Evolutionary conservation across 495 filamentous ascomycete species (phyloP), one percentile per base, ranked within the genome.

Genomic region (Physcia stellaris): DNA sequence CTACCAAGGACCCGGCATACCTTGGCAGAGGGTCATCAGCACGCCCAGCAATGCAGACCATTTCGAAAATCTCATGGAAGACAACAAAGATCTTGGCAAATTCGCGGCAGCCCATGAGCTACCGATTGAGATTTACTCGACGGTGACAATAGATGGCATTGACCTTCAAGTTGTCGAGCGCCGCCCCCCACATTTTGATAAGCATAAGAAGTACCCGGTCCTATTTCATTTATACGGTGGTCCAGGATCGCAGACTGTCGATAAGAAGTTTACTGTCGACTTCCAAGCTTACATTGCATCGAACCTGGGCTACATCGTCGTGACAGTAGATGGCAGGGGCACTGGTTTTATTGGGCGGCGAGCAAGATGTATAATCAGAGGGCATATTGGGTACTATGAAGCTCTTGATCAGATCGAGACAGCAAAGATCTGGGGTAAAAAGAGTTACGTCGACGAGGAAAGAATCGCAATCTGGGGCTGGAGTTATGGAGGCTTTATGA

Each of bases 401-500:
- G 74, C 85, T 6, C 67, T 71, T 23, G 92, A 96, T 53, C 90
- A 98, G 57, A 95, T 98, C 39, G 79, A 77, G 5, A 81, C 86
- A 4, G 90, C 83, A 13, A 84, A 88, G 63, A 73, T 80, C 37
- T 96, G 83, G 83, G 78, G 76, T 0, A 53, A 58, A 28, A 93
- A 90, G 63, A 53, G 67, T 20, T 96, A 96, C 56, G 79, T 93
- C 4, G 92, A 96, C 57, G 67, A 70, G 42, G 61, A 71, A 7
- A 68, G 79, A 23, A 75, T 98, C 41, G 88, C 86, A 1, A 94
- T 98, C 50, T 98, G 90, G 90, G 90, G 90, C 24, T 98, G 90
- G 90, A 90, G 82, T 45, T 98, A 87, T 52, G 90, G 90, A 24
- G 90, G 90, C 13, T 98, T 93, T 66, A 87, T 85, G 75, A 85